These are phyloP conservation scores for Saccharomyces hybrid DNA, from an alignment of 1,139 yeast genomes.

Conservation along the genomic window DNA sequence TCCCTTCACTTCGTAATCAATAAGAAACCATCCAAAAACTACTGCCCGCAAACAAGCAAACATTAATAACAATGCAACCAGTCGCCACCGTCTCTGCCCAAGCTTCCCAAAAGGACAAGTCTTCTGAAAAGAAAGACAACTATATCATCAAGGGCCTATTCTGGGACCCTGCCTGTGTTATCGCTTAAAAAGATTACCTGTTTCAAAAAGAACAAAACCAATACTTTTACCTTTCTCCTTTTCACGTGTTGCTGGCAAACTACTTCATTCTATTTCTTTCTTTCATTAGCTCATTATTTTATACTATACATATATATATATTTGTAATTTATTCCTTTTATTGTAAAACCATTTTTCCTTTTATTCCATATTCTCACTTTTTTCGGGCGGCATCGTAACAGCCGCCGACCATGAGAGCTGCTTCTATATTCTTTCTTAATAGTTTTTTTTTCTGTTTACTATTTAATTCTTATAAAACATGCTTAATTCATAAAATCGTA, in stretches of 20 bases:
- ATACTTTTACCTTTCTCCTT: not conserved
- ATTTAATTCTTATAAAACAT: not conserved
- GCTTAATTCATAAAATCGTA: not conserved
- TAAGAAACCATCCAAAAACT: no score
- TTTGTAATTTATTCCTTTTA: not conserved
- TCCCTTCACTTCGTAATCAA: not conserved
- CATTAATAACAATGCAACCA: conserved; percentile 21
- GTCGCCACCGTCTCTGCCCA: conserved; percentile 12
- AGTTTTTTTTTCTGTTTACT: not conserved
- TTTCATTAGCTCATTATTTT: not conserved
- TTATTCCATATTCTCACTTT: no score
- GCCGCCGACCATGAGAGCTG: no score
- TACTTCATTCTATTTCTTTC: not conserved
- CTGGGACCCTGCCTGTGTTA: conserved; percentile 28
- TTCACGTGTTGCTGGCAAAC: not conserved
- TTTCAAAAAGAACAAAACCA: not conserved
- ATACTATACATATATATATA: not conserved
- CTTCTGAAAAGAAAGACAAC: conserved; percentile 29
- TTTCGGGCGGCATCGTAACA: no score
- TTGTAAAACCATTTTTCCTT: not conserved
- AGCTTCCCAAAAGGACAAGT: conserved; percentile 25
- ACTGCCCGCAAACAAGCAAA: no score
- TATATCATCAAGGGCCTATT: conserved; percentile 22
- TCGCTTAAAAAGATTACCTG: conserved; percentile 11
- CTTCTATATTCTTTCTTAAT: not conserved